Base-by-base conservation (phyloP, 345 rosid species). In the Conringia planisiliqua region DNA sequence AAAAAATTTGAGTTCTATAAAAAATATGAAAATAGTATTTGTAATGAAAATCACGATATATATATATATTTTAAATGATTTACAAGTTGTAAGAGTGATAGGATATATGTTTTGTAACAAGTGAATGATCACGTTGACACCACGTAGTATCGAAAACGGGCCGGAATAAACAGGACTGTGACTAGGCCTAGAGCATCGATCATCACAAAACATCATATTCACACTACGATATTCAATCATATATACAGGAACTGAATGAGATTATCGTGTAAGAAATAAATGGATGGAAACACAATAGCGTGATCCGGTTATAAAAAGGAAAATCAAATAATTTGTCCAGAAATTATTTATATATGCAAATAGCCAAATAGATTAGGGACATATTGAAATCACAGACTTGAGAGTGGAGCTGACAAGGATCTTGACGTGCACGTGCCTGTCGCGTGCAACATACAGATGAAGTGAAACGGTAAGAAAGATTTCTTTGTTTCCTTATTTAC, bases 401-500 rank as follows among this genome's bases (percentile, higher is more conserved):
- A 71, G 75, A 46, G 61, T 55, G 60, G 75, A 56, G 61, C 67
- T 71, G 71, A 71, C 75, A 71, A 71, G 47, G 76, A 71, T 77
- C 73, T 77, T 64, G 80, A 77, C 80, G 68, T 77, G 68, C 67
- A 77, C 55, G 80, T 77, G 76, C 63, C 18, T 71, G 48, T 71
- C 56, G 39, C 65, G 67, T 77, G 76, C 58, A 26, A 52, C 29
- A n/a, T n/a, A 40, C 74, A 50, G 7, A 33, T 33, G 64, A 17
- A 55, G 38, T 61, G 24, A 44, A 73, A 44, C 66, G 50, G 39
- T 44, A 26, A 57, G 42, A 24, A 11, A 42, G 17, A 0, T 20
- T 27, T 2, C 20, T 22, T 27, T 13, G 50, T 17, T 54, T 33
- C 14, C 3, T 44, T 24, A 6, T 35, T 70, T 59, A 66, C 55